Evolutionary conservation across 352 stramenopile genomes (phyloP), one percentile per base, ranked within the genome.

Genomic region (Phytophthora capsici): DNA sequence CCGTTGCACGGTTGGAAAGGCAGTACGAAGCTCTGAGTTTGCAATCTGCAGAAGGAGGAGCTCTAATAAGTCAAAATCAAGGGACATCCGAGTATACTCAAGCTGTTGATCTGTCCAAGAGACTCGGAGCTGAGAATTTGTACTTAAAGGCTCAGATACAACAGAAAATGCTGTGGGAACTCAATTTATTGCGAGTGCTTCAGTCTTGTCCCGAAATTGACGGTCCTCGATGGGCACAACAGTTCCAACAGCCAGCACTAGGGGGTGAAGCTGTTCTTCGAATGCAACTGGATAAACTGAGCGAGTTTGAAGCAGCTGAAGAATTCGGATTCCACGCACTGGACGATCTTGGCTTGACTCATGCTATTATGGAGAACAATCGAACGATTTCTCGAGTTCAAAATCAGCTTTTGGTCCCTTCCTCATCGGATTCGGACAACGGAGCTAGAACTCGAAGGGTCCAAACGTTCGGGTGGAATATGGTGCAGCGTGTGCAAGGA

Each of bases 121-220:
- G 55, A 6, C 73, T 85, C 2, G 73, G 76, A 38, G 73, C 76
- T 1, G 73, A 85, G 53, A 85, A 82, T 25, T 57, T 85, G 57
- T 74, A 69, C 25, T 49, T 85, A 7, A 75, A 73, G 25, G 46
- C 73, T 1, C 51, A 66, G 43, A 68, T 85, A 45, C 76, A 82
- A 46, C 67, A 77, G 12, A 61, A 75, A 40, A 41, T 55, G 13
- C 30, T 53, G 34, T 82, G 70, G 73, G 78, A 75, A 23, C 34
- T 71, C 22, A 61, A 77, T 6, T 45, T 82, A 22, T 53, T 63
- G 1, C 55, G 74, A 6, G 43, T 85, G 17, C 30, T 80, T 13
- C 63, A 82, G 16, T 66, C 70, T 16, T 25, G 44, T 14, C 22
- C n/a, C 1, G 51, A 75, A 8, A 23, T 63, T 0, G 44, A 73